Conservation (phyloP, 2,329 filamentous ascomycete genomes). For the Arthroderma sp. region DNA sequence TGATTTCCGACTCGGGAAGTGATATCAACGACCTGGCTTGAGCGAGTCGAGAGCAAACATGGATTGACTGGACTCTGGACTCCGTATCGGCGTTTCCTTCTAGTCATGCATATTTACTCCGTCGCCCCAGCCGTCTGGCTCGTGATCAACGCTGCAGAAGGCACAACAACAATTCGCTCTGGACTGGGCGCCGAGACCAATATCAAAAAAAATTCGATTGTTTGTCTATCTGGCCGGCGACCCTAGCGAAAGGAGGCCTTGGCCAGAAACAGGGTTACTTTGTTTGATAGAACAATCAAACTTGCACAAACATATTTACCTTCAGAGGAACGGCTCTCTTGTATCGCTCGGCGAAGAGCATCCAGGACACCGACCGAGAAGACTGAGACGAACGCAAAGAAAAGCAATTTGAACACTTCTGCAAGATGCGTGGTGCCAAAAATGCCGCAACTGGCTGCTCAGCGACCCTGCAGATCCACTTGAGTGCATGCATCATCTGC, state of each 20-base stretch:
- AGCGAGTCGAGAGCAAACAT: background rate
- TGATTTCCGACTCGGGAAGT: background rate
- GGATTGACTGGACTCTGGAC: too few species aligned
- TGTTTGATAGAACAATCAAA: background rate
- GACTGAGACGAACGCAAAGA: background rate
- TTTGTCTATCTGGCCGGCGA: background rate
- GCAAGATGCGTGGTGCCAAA: background rate
- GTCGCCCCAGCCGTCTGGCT: background rate
- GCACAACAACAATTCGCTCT: background rate
- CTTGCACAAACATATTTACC: background rate
- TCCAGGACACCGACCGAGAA: background rate
- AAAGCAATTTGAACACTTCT: background rate
- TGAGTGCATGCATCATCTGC: background rate
- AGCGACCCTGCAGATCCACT: background rate
- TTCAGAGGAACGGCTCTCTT: background rate
- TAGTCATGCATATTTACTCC: background rate
- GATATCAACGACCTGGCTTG: too few species aligned
- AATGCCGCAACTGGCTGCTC: slow-evolving; percentile 1
- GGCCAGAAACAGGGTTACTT: background rate
- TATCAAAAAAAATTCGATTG: background rate
- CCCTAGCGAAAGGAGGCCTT: background rate
- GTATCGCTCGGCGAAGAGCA: background rate
- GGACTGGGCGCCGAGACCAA: background rate
- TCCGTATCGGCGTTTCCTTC: background rate
- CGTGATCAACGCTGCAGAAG: background rate